Base-by-base conservation (phyloP, 495 filamentous ascomycete species). In the Xanthoparmelia taractica region DNA sequence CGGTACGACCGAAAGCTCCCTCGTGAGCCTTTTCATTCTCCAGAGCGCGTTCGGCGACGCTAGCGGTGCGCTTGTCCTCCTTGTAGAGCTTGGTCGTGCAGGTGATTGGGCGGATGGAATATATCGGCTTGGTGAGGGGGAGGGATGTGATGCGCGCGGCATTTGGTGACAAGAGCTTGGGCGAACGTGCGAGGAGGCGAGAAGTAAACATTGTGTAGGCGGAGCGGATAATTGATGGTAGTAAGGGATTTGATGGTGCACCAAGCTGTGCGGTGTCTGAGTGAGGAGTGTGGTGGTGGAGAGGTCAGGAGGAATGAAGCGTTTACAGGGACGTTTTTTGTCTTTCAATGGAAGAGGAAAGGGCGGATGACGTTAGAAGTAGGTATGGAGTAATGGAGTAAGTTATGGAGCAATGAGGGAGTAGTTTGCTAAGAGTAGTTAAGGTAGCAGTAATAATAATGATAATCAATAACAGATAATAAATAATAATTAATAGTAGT, bases 1-100 rank as follows among this genome's bases (percentile, higher is more conserved):
- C 88, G 36, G 90, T 96, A 66, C 89, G 85, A 33, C 91, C 89
- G 71, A 85, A 88, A 36, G 71, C 70, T 55, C 79, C 79, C 65
- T 80, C 78, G 33, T 74, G 69, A 2, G 71, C 66, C 5, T 61
- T n/a, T 15, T 67, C 64, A 36, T 43, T 60, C 20, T 68, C 59
- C 13, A 66, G 58, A 34, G 60, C 63, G 20, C 59, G 54, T 34
- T 58, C 59, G 52, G 62, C 66, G 36, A 59, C 59, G 7, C 48
- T 59, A 40, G 67, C 60, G 33, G 60, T 58, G 36, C 65, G 58
- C 55, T 71, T 71, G 43, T 66, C 67, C 33, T 69, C 69, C 43
- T 71, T 67, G 65, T 65, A 71, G 8, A 69, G 62, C 33, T 69
- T 71, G 12, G 67, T 67, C 23, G 58, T 65, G 59, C 68, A 66